Conservation (phyloP, 2,329 filamentous ascomycete genomes). For the Metarhizium sp. region DNA sequence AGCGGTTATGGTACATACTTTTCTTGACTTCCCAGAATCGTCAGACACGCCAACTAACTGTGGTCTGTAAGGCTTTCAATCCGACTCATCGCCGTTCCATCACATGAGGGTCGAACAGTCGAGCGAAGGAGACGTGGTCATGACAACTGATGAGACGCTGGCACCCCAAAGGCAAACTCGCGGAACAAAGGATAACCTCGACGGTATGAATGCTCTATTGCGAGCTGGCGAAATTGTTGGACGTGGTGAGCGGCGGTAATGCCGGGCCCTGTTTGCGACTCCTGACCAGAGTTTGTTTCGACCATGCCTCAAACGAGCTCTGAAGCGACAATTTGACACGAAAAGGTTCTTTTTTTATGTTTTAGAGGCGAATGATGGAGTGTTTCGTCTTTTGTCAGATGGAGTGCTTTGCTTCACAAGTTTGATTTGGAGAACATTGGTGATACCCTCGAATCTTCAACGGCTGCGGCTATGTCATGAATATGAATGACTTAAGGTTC, state of each 20-base stretch:
- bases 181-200: conserved; percentile 26
- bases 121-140: conserved; percentile 21
- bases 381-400: not conserved
- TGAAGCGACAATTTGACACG: not conserved
- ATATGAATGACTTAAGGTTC: not conserved
- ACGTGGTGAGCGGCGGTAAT: conserved; percentile 22
- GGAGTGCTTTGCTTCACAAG: not conserved
- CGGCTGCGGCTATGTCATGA: conserved; percentile 1
- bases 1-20: conserved; percentile 26
- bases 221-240: conserved; percentile 51
- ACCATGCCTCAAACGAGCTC: not conserved
- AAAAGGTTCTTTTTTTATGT: not conserved
- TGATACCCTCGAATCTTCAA: conserved; percentile 3
- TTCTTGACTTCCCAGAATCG: conserved; percentile 7
- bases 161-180: conserved; percentile 9
- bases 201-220: conserved; percentile 50
- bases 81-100: conserved; percentile 21
- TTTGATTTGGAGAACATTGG: not conserved
- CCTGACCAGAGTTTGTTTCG: not conserved
- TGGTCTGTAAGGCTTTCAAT: conserved; percentile 21
- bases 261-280: not conserved
- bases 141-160: conserved; percentile 16
- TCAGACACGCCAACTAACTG: conserved; percentile 17
- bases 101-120: conserved; percentile 20
- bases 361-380: not conserved